A percentile compares a stretch with the other conserved stretches of the same genome.
These are phyloP conservation scores for Suillus americanus DNA, from an alignment of 768 basidiomycete genomes.

Conservation along the genomic window DNA sequence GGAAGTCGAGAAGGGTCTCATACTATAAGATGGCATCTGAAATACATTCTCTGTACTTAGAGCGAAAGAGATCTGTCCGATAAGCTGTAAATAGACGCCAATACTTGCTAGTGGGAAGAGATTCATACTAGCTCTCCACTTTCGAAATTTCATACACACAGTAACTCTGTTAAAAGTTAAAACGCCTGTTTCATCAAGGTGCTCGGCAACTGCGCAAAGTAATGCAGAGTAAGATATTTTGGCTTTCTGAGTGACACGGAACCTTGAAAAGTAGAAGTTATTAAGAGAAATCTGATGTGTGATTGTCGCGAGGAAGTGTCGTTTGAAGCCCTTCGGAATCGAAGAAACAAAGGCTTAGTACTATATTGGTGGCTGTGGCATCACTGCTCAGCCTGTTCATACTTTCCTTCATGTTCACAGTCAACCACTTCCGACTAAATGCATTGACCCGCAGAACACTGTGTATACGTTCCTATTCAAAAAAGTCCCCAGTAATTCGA, in stretches of 20 bases:
- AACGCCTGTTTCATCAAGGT: not conserved
- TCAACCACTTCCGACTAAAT: conserved; percentile 2
- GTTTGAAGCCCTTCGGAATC: too few relatives aligned
- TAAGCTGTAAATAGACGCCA: not conserved
- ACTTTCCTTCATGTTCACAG: conserved; percentile 1
- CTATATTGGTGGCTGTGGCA: not conserved
- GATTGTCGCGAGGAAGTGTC: not conserved
- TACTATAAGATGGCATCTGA: conserved; percentile 53
- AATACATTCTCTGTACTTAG: conserved; percentile 38
- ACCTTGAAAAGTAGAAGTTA: not conserved
- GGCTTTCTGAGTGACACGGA: not conserved
- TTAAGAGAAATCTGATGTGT: not conserved
- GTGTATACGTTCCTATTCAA: not conserved
- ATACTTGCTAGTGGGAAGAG: conserved; percentile 38
- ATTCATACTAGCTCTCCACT: conserved; percentile 47
- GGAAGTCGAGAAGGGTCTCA: conserved; percentile 50
- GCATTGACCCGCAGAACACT: conserved; percentile 1
- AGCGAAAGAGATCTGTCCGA: conserved; percentile 1
- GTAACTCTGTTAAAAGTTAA: not conserved
- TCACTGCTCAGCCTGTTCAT: not conserved
- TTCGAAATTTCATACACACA: not conserved
- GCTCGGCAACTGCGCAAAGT: not conserved
- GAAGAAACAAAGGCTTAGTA: too few relatives aligned
- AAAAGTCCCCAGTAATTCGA: not conserved
- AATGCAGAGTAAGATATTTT: not conserved